phyloP scores from a whole-genome alignment of 1,139 yeast genomes.

The Zygoascus sp. region DNA sequence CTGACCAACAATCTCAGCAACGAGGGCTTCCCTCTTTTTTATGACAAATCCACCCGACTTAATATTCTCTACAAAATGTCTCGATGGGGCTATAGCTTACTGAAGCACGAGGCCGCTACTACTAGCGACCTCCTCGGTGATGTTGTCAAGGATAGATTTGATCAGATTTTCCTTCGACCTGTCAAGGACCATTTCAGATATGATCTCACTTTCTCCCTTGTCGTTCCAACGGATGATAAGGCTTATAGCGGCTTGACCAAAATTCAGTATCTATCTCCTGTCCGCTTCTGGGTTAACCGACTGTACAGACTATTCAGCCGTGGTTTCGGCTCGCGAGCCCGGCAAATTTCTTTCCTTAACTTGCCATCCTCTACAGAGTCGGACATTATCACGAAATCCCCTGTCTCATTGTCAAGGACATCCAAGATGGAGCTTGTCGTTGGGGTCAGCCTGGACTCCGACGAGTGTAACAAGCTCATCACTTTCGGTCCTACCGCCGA shows the following conservation, averaged over 20 bases:
- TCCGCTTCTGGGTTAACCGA: conserved; percentile 58
- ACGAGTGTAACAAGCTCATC: conserved; percentile 71
- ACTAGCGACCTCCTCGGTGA: conserved; percentile 70
- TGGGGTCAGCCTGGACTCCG: conserved; percentile 68
- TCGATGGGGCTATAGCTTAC: conserved; percentile 54
- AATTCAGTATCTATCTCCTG: conserved; percentile 66
- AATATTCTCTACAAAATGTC: conserved; percentile 84
- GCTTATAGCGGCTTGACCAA: conserved; percentile 60
- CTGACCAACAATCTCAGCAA: conserved; percentile 1
- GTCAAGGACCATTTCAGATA: conserved; percentile 55
- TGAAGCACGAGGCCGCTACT: conserved; percentile 63
- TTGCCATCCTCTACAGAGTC: conserved; percentile 6
- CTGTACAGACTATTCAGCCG: conserved; percentile 53
- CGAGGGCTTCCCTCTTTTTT: conserved; percentile 41
- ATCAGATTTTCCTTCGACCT: conserved; percentile 69
- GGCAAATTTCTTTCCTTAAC: conserved; percentile 39
- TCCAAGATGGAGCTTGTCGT: conserved; percentile 34
- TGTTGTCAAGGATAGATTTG: conserved; percentile 78
- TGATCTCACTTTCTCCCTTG: conserved; percentile 57
- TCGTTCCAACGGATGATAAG: conserved; percentile 22
- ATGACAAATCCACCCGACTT: conserved; percentile 68
- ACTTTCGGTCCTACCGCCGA: conserved; percentile 76
- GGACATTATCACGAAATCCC: conserved; percentile 43
- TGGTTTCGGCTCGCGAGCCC: conserved; percentile 67
- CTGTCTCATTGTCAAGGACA: conserved; percentile 9